These are phyloP conservation scores for Alisma plantagoaquatica DNA, from an alignment of 106 monocot genomes.

Conservation along the genomic window DNA sequence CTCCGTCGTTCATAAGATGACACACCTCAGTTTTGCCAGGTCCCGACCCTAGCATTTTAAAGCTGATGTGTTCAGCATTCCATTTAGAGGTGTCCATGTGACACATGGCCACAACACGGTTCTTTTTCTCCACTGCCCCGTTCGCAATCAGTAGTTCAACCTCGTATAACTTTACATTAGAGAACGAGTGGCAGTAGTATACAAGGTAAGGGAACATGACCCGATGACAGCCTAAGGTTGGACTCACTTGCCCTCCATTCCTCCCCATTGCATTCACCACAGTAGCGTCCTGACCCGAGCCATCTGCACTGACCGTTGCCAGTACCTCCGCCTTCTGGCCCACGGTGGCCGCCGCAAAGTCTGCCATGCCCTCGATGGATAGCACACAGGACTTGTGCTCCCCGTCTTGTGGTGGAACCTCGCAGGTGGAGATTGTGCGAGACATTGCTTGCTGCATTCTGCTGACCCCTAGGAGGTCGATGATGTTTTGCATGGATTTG, in stretches of 20 bases:
- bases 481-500: neutral
- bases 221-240: conserved; percentile 8
- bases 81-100: conserved; percentile 30
- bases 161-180: conserved; percentile 2
- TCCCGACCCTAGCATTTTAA: conserved; percentile 15
- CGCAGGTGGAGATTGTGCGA: neutral
- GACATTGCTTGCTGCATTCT: neutral
- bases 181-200: conserved; percentile 4
- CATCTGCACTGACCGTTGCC: conserved; percentile 3
- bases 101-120: conserved; percentile 26
- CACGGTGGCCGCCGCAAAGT: neutral
- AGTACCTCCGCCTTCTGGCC: neutral
- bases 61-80: conserved; percentile 21
- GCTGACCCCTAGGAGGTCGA: neutral
- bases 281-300: conserved; percentile 5
- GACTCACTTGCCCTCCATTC: conserved; percentile 2
- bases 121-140: conserved; percentile 14
- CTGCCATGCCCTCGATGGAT: conserved; percentile 2
- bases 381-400: neutral
- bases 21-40: conserved; percentile 31
- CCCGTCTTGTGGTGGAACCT: neutral
- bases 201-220: conserved; percentile 8
- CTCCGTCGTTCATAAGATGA: conserved; percentile 28
- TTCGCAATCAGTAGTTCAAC: neutral
- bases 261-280: no score